A percentile compares a stretch with the other conserved stretches of the same genome.
Conservation (phyloP, 148 eudicot species). For the Selenicereus undatus region DNA sequence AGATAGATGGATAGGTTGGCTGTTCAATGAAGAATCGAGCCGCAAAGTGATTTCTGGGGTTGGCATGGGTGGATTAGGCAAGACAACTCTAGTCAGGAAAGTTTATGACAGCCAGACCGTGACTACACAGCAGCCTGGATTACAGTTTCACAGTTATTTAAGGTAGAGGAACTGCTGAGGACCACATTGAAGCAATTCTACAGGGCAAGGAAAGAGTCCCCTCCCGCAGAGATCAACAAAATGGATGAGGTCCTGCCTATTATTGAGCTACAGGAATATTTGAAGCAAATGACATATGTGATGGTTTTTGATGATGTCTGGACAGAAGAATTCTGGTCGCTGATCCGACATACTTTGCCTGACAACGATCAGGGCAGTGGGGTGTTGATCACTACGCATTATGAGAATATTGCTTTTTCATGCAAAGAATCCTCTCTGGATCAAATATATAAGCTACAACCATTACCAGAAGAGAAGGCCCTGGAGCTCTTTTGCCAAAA, state of each 20-base stretch:
- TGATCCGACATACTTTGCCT: constrained; percentile 2
- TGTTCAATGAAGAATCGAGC: constrained; percentile 5
- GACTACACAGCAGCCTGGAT: background rate
- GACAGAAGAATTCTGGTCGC: constrained; percentile 10
- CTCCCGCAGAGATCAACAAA: background rate
- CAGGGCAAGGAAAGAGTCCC: constrained; percentile 16
- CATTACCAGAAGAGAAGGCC: constrained; percentile 1
- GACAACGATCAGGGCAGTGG: constrained; percentile 9
- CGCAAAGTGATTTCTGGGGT: constrained; percentile 3
- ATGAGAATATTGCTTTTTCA: background rate
- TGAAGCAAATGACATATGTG: constrained; percentile 14
- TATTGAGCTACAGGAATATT: background rate
- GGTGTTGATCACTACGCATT: constrained; percentile 10
- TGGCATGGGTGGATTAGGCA: constrained; percentile 21
- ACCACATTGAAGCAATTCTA: background rate
- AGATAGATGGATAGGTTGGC: constrained; percentile 11
- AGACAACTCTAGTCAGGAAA: constrained; percentile 12
- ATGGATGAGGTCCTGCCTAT: background rate
- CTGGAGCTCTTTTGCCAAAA: constrained; percentile 1
- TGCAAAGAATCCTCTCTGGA: constrained; percentile 9
- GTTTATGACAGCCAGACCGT: background rate
- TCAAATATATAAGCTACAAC: constrained; percentile 3
- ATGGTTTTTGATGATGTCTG: constrained; percentile 18
- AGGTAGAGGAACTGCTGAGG: background rate
- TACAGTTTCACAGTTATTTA: constrained; percentile 15